Conservation (phyloP, 1,139 yeast species). For the Arxiozyma bovina region DNA sequence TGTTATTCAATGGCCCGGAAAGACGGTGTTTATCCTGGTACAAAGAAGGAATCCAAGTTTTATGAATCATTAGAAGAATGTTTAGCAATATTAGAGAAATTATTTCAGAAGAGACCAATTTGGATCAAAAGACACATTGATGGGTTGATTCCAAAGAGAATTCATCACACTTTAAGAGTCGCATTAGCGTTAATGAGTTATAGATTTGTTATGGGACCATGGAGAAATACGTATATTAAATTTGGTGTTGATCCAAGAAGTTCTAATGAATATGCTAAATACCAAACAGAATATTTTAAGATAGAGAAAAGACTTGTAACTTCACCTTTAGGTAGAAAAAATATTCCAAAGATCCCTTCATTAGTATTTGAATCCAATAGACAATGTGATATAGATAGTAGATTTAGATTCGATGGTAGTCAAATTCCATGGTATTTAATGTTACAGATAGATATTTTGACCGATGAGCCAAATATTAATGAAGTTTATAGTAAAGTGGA, state of each 20-base stretch:
- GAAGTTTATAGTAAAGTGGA: conserved; percentile 39
- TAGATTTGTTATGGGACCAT: conserved; percentile 82
- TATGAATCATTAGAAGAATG: conserved; percentile 32
- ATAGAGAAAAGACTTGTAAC: conserved; percentile 27
- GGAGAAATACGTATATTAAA: conserved; percentile 81
- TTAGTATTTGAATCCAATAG: conserved; percentile 28
- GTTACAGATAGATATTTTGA: conserved; percentile 74
- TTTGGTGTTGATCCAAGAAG: conserved; percentile 72
- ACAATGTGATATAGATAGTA: conserved; percentile 31
- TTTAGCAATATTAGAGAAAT: conserved; percentile 41
- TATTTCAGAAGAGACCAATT: conserved; percentile 67
- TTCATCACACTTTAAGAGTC: conserved; percentile 49
- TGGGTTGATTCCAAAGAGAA: conserved; percentile 45
- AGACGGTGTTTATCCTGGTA: conserved; percentile 26
- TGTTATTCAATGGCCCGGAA: conserved; percentile 31
- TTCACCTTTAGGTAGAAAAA: conserved; percentile 37
- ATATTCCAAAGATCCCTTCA: conserved; percentile 31
- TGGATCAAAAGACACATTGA: conserved; percentile 79
- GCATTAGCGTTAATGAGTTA: conserved; percentile 81
- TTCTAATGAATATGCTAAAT: conserved; percentile 47
- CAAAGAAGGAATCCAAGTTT: conserved; percentile 32
- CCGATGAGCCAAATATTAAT: conserved; percentile 51
- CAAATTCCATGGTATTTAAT: conserved; percentile 60
- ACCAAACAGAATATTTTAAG: conserved; percentile 77
- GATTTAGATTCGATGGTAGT: conserved; percentile 65